These are phyloP conservation scores for Daphne laureola DNA, from an alignment of 441 rosid species.

Conservation along the genomic window DNA sequence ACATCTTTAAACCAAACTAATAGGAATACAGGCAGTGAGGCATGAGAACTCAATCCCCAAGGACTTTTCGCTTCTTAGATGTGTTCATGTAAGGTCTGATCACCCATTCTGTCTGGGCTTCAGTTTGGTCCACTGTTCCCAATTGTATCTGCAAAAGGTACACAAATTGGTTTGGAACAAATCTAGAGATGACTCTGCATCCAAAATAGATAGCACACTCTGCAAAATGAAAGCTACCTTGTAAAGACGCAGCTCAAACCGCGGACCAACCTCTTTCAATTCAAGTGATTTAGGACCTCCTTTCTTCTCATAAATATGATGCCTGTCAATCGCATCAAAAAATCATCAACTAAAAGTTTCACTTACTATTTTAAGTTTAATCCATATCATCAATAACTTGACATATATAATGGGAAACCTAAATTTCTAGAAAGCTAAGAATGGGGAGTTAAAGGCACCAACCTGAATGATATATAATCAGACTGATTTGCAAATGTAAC, in stretches of 20 bases:
- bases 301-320: conserved; percentile 71
- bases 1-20: too few species aligned
- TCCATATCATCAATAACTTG: too few species aligned
- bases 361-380: too few species aligned
- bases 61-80: conserved; percentile 49
- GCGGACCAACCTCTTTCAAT: conserved; percentile 85
- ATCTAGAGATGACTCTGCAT: not conserved
- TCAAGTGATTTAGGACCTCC: conserved; percentile 78
- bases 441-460: conserved; percentile 11
- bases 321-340: conserved; percentile 30
- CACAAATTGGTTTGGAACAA: not conserved
- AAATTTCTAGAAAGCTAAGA: not conserved
- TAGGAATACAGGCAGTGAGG: too few species aligned
- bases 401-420: not conserved
- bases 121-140: conserved; percentile 80
- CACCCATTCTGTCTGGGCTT: conserved; percentile 87
- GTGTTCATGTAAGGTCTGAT: conserved; percentile 91
- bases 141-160: conserved; percentile 47
- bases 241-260: conserved; percentile 83
- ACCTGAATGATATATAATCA: conserved; percentile 92
- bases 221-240: conserved; percentile 40
- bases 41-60: conserved; percentile 41
- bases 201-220: not conserved
- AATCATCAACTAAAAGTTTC: too few species aligned
- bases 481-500: conserved; percentile 79